A percentile compares a stretch with the other conserved stretches of the same genome.
phyloP scores from a whole-genome alignment of 164 flowering plant species.

The Tetracentron sinense region DNA sequence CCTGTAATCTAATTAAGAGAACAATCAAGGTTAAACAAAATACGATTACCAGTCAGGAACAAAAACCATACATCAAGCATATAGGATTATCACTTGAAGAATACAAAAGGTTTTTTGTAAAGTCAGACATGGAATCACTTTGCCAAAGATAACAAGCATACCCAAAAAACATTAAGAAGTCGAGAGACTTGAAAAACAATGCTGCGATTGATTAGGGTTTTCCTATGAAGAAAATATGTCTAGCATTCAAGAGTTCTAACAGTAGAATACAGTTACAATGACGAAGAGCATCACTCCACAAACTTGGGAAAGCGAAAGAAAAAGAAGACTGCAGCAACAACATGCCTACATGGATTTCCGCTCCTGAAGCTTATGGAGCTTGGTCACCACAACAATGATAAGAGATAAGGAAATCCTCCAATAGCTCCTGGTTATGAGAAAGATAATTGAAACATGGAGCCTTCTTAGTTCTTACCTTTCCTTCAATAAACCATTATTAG shows the following conservation, averaged over 20 bases:
- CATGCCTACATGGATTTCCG: not conserved
- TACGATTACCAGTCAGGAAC: no score
- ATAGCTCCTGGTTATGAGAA: not conserved
- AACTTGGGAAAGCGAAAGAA: not conserved
- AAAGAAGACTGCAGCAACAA: not conserved
- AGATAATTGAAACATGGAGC: not conserved
- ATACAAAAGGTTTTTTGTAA: no score
- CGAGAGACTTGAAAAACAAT: no score
- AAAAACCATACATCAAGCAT: no score
- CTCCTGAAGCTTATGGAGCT: slow-evolving; percentile 1
- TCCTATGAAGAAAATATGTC: not conserved
- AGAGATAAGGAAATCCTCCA: not conserved
- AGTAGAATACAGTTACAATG: not conserved
- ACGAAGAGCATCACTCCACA: no score
- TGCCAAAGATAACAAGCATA: no score
- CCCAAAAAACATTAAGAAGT: no score
- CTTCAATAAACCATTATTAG: slow-evolving; percentile 29
- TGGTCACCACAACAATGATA: slow-evolving; percentile 2
- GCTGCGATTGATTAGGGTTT: not conserved
- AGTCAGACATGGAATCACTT: no score
- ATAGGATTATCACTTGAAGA: no score
- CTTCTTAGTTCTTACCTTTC: slow-evolving; percentile 31
- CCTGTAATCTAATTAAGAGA: no score
- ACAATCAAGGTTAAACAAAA: no score
- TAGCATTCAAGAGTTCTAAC: not conserved